phyloP scores from a whole-genome alignment of 208 protist genomes.

The Tritrichomonas foetus region DNA sequence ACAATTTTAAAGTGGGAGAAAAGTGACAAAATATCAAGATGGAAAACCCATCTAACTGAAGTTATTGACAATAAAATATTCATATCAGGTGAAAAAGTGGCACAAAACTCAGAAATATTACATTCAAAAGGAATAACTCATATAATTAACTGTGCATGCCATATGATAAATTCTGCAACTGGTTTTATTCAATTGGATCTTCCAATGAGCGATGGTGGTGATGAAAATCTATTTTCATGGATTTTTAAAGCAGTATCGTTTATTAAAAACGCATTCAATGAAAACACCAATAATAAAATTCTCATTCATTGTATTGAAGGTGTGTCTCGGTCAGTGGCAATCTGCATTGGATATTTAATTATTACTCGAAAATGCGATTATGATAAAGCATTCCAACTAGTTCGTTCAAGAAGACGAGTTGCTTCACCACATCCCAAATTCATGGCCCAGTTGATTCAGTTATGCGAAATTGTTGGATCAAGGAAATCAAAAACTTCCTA shows the following conservation, averaged over 20 bases:
- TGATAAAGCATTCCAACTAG: background rate
- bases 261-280: background rate
- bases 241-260: background rate
- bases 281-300: background rate
- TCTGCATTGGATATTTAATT: background rate
- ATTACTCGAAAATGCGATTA: background rate
- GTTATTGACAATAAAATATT: background rate
- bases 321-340: background rate
- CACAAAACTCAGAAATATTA: background rate
- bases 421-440: background rate
- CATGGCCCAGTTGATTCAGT: background rate
- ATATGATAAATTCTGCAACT: background rate
- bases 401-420: background rate
- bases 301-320: slow-evolving; percentile 13
- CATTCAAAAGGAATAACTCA: background rate
- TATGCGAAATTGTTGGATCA: background rate
- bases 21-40: background rate
- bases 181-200: background rate
- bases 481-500: background rate
- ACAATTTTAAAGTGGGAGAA: background rate
- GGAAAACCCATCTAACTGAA: background rate
- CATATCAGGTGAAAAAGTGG: background rate
- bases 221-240: background rate
- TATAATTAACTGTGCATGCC: background rate
- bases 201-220: background rate